Evolutionary conservation across 2,329 filamentous ascomycete species (phyloP), one percentile per base, ranked within the genome.

Genomic region (Alternaria gaisen): DNA sequence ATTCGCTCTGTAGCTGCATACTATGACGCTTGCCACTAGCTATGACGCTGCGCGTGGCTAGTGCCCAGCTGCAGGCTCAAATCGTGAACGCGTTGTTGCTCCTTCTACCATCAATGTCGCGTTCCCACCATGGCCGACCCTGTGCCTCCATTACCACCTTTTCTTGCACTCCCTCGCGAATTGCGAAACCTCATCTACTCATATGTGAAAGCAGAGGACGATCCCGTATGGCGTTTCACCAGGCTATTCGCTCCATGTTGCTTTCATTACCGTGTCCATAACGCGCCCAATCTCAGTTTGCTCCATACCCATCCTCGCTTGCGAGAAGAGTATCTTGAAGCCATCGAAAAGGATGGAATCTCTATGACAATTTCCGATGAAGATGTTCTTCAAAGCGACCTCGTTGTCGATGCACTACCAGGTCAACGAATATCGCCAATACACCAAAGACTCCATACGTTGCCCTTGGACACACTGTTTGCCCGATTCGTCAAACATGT

Each of bases 271-370:
- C 46, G 22, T 22, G 32, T 50, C 46, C 32, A 50, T 11, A 36
- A 50, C 46, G 46, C 46, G 30, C 46, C 46, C 20, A 36, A 11
- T 36, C 30, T 50, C 30, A 20, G 5, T 20, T 24, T 50, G 18
- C 30, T 50, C 34, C 46, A 50, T 36, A 16, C 46, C 18, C 46
- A 50, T 50, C 46, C 46, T 50, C 46, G 46, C 22, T 24, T 50
- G 32, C 46, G 46, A 50, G 46, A 50, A 36, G 46, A 50, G 30
- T 50, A n/a, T 36, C 32, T 50, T 24, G 14, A 50, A 50, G 5
- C 16, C 46, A n/a, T 22, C 32, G 30, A 26, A 8, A 50, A 38
- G 24, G 9, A 50, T 11, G 46, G 20, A 36, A 11, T 50, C 3
- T 50, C 8, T 5, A 32, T 50, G 20, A 38, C 46, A 3, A 1